Conservation (phyloP, 257 asterid genomes). For the Fraxinus cuspidata region DNA sequence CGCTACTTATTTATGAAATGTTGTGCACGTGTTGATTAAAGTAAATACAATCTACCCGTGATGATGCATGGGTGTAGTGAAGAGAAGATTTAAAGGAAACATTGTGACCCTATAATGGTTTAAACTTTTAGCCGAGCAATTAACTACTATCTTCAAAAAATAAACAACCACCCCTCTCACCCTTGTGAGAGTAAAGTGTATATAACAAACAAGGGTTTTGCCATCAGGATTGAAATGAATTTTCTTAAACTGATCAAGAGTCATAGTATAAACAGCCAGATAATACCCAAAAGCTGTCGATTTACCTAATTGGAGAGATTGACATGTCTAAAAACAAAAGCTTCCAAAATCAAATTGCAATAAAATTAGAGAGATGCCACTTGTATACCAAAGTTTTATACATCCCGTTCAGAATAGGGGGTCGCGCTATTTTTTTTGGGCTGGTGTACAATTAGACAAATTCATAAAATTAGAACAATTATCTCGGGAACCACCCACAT, state of each 20-base stretch:
- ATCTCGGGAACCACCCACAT: conserved; percentile 4
- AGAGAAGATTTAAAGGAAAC: too few relatives aligned
- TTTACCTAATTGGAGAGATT: background rate
- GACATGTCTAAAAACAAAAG: background rate
- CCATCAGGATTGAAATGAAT: background rate
- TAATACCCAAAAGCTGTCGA: background rate
- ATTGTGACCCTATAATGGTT: too few relatives aligned
- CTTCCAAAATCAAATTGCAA: conserved; percentile 22
- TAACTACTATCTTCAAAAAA: background rate
- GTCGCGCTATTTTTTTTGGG: too few relatives aligned
- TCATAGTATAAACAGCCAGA: background rate
- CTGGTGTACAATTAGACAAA: too few relatives aligned
- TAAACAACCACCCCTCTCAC: background rate
- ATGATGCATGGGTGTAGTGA: too few relatives aligned
- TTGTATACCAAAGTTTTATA: too few relatives aligned
- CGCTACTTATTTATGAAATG: background rate
- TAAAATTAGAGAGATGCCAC: too few relatives aligned
- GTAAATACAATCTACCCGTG: too few relatives aligned
- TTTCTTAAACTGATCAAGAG: background rate
- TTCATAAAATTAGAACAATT: conserved; percentile 9
- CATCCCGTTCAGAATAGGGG: too few relatives aligned
- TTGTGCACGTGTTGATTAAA: background rate
- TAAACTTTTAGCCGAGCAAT: background rate
- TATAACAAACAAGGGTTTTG: background rate
- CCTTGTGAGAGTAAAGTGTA: too few relatives aligned